A percentile compares a stretch with the other conserved stretches of the same genome.
Evolutionary conservation across 345 rosid species (phyloP).

Genomic region (Moringa oleifera): DNA sequence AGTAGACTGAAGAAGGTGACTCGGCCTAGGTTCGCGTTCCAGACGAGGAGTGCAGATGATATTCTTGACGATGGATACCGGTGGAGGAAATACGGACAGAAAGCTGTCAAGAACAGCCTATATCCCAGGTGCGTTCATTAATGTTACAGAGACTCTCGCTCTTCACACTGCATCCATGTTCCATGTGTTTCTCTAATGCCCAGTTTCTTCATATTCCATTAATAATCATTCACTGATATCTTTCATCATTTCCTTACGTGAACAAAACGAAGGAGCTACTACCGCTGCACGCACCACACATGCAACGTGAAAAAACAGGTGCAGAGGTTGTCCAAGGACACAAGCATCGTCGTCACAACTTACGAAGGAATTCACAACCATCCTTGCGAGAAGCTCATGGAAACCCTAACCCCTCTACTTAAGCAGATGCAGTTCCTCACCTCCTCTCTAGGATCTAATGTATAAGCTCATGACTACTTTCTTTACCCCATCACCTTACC

Average conservation of each 20-base stretch:
- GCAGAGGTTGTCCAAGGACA: constrained; percentile 74
- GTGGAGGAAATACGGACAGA: constrained; percentile 76
- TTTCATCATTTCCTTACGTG: not conserved
- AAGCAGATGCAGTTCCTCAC: constrained; percentile 82
- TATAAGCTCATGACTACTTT: not conserved
- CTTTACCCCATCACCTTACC: too few relatives aligned
- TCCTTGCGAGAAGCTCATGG: constrained; percentile 91
- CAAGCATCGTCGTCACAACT: constrained; percentile 72
- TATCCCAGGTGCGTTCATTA: constrained; percentile 46
- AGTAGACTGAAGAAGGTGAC: constrained; percentile 30
- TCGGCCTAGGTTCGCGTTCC: constrained; percentile 55
- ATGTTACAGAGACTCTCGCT: too few relatives aligned
- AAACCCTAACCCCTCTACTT: constrained; percentile 85
- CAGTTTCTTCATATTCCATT: not conserved
- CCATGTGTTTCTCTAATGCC: too few relatives aligned
- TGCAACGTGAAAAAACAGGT: constrained; percentile 96
- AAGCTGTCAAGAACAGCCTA: constrained; percentile 55
- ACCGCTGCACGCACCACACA: constrained; percentile 89
- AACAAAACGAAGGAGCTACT: constrained; percentile 57
- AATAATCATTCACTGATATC: not conserved
- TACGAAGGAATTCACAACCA: constrained; percentile 84
- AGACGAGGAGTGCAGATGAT: constrained; percentile 60
- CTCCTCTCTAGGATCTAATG: constrained; percentile 57
- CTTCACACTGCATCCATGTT: too few relatives aligned
- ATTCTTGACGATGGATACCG: constrained; percentile 74